Percentiles rank a stretch among this genome's conserved stretches.
These are phyloP conservation scores for Betula pendula DNA, from an alignment of 306 rosid genomes.

Conservation along the genomic window DNA sequence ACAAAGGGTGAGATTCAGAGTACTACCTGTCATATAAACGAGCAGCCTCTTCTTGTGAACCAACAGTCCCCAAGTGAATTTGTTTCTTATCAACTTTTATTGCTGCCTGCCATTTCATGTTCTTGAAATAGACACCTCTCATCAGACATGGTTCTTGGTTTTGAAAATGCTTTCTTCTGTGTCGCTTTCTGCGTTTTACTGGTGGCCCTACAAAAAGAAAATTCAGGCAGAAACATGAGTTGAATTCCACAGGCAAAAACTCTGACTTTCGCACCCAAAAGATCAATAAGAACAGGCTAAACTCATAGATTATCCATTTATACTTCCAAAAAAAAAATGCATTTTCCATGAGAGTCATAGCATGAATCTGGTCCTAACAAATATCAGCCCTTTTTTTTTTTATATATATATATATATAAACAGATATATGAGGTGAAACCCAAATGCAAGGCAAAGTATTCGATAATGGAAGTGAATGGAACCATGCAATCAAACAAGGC, in stretches of 20 bases:
- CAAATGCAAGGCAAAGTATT: not conserved
- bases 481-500: not conserved
- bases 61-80: slow-evolving; percentile 90
- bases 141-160: slow-evolving; percentile 73
- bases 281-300: not conserved
- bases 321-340: not conserved
- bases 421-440: not conserved
- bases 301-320: not conserved
- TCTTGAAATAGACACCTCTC: slow-evolving; percentile 94
- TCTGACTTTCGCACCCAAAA: slow-evolving; percentile 8
- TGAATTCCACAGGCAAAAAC: not conserved
- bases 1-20: slow-evolving; percentile 14
- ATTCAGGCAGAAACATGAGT: slow-evolving; percentile 1
- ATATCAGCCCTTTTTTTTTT: not conserved
- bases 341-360: not conserved
- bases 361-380: slow-evolving; percentile 1
- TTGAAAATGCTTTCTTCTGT: slow-evolving; percentile 71
- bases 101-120: slow-evolving; percentile 99
- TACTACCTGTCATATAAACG: slow-evolving; percentile 81
- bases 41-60: slow-evolving; percentile 96
- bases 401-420: too few relatives aligned
- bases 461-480: not conserved
- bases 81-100: slow-evolving; percentile 97
- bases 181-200: slow-evolving; percentile 82
- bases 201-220: slow-evolving; percentile 59